These are phyloP conservation scores for Rhytidhysteron rufulum DNA, from an alignment of 2,329 filamentous ascomycete species.

Conservation along the genomic window DNA sequence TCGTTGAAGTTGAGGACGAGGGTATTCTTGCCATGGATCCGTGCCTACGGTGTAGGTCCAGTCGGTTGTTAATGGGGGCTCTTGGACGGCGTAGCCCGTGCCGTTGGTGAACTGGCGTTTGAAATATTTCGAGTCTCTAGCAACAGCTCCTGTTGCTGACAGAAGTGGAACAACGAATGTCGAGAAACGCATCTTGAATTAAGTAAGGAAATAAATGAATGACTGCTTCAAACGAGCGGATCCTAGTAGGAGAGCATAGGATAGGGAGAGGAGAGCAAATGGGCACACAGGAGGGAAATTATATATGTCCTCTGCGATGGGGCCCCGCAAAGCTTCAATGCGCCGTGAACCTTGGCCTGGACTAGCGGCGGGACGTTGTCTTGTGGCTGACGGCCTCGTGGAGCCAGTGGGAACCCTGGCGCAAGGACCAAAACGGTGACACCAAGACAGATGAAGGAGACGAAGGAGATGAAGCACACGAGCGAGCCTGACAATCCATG, in stretches of 20 bases:
- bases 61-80: constrained; percentile 43
- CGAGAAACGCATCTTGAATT: constrained; percentile 16
- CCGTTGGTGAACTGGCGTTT: constrained; percentile 25
- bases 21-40: constrained; percentile 56
- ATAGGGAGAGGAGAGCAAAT: background rate
- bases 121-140: constrained; percentile 4
- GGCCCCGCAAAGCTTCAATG: background rate
- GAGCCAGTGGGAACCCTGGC: too few species aligned
- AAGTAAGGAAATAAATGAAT: background rate
- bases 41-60: constrained; percentile 54
- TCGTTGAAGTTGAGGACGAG: constrained; percentile 54
- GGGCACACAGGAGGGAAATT: background rate
- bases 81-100: constrained; percentile 37
- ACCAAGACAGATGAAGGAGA: too few species aligned
- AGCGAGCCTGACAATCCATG: too few species aligned
- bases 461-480: too few species aligned
- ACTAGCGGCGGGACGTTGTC: background rate
- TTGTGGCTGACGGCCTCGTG: too few species aligned
- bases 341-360: background rate
- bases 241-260: background rate
- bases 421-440: too few species aligned
- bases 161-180: constrained; percentile 10
- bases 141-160: constrained; percentile 10
- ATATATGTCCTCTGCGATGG: background rate
- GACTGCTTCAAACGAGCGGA: background rate